These are phyloP conservation scores for Posidonia oceanica DNA, from an alignment of 116 monocot genomes.

Conservation along the genomic window DNA sequence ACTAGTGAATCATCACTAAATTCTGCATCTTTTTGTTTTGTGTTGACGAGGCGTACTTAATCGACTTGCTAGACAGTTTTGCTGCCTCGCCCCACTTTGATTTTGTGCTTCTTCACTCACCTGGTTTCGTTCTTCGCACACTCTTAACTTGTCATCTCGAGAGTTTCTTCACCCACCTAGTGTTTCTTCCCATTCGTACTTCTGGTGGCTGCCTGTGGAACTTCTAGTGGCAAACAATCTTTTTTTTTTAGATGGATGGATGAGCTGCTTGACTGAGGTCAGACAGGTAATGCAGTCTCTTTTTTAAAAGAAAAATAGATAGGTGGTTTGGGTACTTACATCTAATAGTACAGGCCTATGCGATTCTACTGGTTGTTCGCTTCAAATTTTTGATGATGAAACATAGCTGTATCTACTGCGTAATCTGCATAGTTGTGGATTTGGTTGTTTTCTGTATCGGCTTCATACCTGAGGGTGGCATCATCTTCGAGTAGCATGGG, in stretches of 20 bases:
- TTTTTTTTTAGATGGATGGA: background rate
- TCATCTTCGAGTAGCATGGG: no score
- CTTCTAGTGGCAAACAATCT: background rate
- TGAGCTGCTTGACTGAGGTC: background rate
- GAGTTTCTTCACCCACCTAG: slow-evolving; percentile 9
- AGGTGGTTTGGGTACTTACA: background rate
- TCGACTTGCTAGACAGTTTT: slow-evolving; percentile 11
- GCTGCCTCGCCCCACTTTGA: slow-evolving; percentile 14
- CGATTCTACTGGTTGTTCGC: background rate
- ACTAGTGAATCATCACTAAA: background rate
- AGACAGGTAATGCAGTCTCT: background rate
- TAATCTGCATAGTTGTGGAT: background rate
- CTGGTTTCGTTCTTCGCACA: slow-evolving; percentile 23
- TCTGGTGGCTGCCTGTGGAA: background rate
- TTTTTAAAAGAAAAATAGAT: background rate
- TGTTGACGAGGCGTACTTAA: slow-evolving; percentile 48
- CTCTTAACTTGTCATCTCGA: slow-evolving; percentile 11
- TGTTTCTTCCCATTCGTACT: slow-evolving; percentile 5
- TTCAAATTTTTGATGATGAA: background rate
- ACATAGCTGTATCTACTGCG: background rate
- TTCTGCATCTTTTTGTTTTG: slow-evolving; percentile 17
- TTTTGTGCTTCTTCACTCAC: slow-evolving; percentile 26
- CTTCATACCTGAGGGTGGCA: no score
- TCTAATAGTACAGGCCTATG: background rate
- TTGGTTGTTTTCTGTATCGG: background rate